Base-by-base conservation (phyloP, 345 rosid species). In the Eucalyptus polyanthemos region DNA sequence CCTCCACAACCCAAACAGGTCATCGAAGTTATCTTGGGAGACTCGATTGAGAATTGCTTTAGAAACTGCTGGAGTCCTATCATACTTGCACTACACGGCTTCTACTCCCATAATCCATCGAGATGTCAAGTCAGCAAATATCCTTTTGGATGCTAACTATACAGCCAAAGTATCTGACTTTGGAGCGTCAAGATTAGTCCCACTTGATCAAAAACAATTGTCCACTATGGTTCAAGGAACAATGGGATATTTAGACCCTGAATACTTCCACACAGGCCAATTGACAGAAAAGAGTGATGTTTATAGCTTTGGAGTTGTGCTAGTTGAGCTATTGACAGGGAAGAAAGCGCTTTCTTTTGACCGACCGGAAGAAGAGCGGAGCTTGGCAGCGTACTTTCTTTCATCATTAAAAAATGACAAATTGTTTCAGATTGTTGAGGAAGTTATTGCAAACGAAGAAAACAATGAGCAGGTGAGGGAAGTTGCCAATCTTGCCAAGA, bases 161-260 rank as follows among this genome's bases (percentile, higher is more conserved):
- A 54, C 89, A 1, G 93, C 94, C 2, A 94, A 93, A 81, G 92
- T 92, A 6, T 90, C 95, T 0, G 95, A 94, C 86, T 94, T 94
- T 44, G 95, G 95, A 44, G 92, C 94, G 5, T 94, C 93, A 13
- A 90, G 93, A 54, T 86, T 92, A 24, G 90, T 94, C 50, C 93
- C 88, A 14, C 13, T 92, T 16, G 95, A 92, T 58, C 92, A 93
- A 42, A 88, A 87, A 22, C 91, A 91, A 72, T 50, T 93, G 85
- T 89, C 92, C 25, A 94, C 94, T 8, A 44, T 91, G 92, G 92
- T 93, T 21, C 93, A 92, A 17, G 94, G 95, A 45, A 93, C 94
- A 44, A 14, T 89, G 49, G 94, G 95, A 3, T 93, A 93, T 49
- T 67, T 93, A 58, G 95, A 93, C 89, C 95, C 94, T 25, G 93